These are phyloP conservation scores for Colletotrichum coccodes DNA, from an alignment of 2,329 filamentous ascomycete genomes.

Conservation along the genomic window DNA sequence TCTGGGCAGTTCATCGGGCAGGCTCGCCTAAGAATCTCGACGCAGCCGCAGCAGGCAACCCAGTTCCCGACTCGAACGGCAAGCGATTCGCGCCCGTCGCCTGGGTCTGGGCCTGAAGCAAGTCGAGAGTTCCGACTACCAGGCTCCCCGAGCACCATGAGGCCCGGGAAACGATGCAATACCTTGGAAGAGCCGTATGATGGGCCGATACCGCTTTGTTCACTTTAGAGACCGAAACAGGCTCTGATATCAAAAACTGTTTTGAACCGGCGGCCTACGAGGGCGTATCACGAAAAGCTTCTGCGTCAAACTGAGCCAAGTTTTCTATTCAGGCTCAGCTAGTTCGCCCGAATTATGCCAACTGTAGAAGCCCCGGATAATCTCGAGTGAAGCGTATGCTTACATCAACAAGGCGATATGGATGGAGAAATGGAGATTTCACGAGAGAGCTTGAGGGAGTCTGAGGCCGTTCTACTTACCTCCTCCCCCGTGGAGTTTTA, in stretches of 20 bases:
- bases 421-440: background rate
- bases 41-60: too few relatives aligned
- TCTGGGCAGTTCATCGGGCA: too few relatives aligned
- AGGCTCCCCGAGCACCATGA: background rate
- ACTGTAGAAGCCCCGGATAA: background rate
- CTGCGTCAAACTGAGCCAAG: background rate
- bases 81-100: too few relatives aligned
- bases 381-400: background rate
- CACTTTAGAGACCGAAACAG: background rate
- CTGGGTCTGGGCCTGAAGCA: too few relatives aligned
- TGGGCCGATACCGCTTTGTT: background rate
- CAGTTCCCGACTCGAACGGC: too few relatives aligned
- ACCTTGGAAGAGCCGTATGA: background rate
- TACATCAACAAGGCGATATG: background rate
- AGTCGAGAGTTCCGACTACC: background rate
- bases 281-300: background rate
- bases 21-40: too few relatives aligned
- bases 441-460: background rate
- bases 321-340: background rate
- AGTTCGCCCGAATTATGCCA: background rate
- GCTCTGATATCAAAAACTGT: background rate
- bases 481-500: too few relatives aligned
- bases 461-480: background rate
- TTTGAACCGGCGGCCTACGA: background rate
- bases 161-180: background rate